Evolutionary conservation across 2,329 filamentous ascomycete species (phyloP).

Genomic region (Venturia oleaginea): DNA sequence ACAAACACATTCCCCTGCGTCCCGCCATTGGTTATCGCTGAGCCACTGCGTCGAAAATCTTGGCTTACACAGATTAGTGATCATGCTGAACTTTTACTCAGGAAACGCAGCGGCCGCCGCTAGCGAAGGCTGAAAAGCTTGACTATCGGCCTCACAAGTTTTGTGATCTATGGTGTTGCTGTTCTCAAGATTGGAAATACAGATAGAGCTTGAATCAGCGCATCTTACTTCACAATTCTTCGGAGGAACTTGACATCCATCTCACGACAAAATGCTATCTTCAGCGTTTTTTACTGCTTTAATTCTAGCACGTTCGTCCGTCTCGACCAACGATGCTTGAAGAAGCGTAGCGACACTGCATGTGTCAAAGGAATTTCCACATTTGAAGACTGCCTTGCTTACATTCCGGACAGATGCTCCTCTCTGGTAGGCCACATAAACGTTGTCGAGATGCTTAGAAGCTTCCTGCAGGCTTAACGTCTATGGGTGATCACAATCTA

Average conservation of each 20-base stretch:
- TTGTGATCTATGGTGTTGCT: not conserved
- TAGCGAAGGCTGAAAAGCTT: not conserved
- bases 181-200: not conserved
- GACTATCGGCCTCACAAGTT: not conserved
- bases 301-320: not conserved
- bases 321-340: not conserved
- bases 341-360: too few species aligned
- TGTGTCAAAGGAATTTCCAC: not conserved
- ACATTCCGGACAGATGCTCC: not conserved
- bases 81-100: not conserved
- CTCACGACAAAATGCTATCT: not conserved
- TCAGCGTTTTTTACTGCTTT: not conserved
- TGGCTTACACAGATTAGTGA: not conserved
- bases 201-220: too few species aligned
- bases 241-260: not conserved
- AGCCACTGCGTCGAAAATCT: not conserved
- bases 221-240: not conserved
- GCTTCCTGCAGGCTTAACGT: not conserved
- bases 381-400: not conserved
- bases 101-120: not conserved
- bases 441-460: not conserved
- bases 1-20: not conserved
- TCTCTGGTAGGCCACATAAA: not conserved
- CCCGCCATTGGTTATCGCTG: not conserved
- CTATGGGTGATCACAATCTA: not conserved